Evolutionary conservation across 2,329 filamentous ascomycete genomes (phyloP).

Genomic region (Stemphylium vesicarium): DNA sequence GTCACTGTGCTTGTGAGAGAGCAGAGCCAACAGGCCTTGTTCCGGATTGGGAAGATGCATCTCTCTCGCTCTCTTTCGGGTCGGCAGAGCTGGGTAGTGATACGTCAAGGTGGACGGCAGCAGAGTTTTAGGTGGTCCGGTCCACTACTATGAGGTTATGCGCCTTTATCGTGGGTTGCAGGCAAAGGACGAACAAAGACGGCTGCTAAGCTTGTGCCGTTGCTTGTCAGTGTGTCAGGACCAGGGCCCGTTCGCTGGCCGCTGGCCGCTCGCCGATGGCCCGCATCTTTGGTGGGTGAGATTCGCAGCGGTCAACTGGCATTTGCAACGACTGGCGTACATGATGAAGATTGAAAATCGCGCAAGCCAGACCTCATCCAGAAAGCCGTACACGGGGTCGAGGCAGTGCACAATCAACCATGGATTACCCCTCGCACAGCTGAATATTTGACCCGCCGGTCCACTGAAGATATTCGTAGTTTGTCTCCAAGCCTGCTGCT

Average conservation of each 20-base stretch:
- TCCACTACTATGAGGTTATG: too few species aligned
- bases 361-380: conserved; percentile 18
- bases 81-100: too few species aligned
- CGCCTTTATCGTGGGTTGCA: too few species aligned
- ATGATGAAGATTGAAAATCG: conserved; percentile 13
- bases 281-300: neutral
- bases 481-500: conserved; percentile 2
- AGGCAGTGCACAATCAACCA: conserved; percentile 15
- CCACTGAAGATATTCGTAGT: neutral
- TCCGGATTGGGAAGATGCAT: neutral
- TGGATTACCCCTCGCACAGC: conserved; percentile 13
- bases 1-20: conserved; percentile 11
- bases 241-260: too few species aligned
- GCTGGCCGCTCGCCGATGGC: neutral
- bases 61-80: neutral
- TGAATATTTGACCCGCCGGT: conserved; percentile 8
- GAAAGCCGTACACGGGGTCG: conserved; percentile 12
- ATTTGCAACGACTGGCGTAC: conserved; percentile 13
- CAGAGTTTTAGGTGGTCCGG: neutral
- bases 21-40: neutral
- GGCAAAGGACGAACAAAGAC: too few species aligned
- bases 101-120: neutral
- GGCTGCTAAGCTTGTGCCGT: conserved; percentile 1
- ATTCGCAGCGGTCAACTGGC: conserved; percentile 14
- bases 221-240: neutral